phyloP scores from a whole-genome alignment of 2,329 filamentous ascomycete genomes.

The Tolypocladium album region DNA sequence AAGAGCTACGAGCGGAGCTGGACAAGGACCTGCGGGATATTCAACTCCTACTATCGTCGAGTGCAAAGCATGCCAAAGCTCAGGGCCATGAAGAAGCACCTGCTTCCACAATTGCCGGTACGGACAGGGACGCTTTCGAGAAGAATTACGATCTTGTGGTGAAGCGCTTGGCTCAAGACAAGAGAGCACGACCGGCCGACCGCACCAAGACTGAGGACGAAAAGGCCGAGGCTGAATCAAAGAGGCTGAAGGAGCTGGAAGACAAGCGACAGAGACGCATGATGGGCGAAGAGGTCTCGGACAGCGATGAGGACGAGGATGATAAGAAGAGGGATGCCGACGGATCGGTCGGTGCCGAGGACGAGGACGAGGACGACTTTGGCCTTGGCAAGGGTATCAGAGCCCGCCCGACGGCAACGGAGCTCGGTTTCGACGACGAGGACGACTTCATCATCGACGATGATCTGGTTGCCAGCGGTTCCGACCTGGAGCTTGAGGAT shows the following conservation, averaged over 20 bases:
- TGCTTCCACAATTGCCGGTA: slow-evolving; percentile 28
- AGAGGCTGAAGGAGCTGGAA: slow-evolving; percentile 69
- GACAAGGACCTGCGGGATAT: slow-evolving; percentile 76
- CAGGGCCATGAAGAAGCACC: slow-evolving; percentile 11
- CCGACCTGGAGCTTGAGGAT: slow-evolving; percentile 50
- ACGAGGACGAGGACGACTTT: slow-evolving; percentile 43
- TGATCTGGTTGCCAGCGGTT: slow-evolving; percentile 74
- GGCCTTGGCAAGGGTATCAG: slow-evolving; percentile 50
- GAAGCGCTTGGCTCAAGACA: slow-evolving; percentile 73
- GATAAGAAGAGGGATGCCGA: slow-evolving; percentile 27
- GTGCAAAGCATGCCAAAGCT: slow-evolving; percentile 27
- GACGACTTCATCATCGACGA: slow-evolving; percentile 90
- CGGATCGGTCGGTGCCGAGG: slow-evolving; percentile 21
- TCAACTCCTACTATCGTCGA: slow-evolving; percentile 55
- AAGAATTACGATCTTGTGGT: slow-evolving; percentile 82
- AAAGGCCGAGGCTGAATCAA: slow-evolving; percentile 64
- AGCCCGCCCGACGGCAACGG: slow-evolving; percentile 42
- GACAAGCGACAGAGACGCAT: slow-evolving; percentile 75
- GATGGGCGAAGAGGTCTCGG: slow-evolving; percentile 65
- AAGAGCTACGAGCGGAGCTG: slow-evolving; percentile 72
- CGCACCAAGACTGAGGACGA: slow-evolving; percentile 90
- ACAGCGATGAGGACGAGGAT: slow-evolving; percentile 42
- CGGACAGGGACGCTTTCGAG: slow-evolving; percentile 60
- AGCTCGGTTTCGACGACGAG: slow-evolving; percentile 77
- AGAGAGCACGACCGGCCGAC: slow-evolving; percentile 73